phyloP scores from a whole-genome alignment of 176 grass and related monocot species.

The Typha latifolia region DNA sequence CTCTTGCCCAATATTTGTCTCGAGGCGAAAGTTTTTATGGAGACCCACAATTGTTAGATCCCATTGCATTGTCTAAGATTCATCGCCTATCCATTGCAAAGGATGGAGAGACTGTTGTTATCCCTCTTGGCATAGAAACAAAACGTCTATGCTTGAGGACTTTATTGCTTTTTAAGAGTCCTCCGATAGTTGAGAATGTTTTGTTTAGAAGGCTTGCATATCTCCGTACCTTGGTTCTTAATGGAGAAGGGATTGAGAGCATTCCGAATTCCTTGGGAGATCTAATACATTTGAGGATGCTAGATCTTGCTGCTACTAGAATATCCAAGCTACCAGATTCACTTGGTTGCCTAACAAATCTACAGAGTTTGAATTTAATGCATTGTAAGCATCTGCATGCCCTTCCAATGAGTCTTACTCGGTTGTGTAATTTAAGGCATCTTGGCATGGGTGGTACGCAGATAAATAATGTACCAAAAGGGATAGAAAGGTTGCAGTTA shows the following conservation, averaged over 20 bases:
- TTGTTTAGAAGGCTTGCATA: not conserved
- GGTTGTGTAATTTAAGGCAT: conserved; percentile 10
- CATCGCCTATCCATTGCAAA: not conserved
- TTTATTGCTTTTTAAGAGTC: not conserved
- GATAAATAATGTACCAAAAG: conserved; percentile 13
- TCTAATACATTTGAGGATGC: conserved; percentile 9
- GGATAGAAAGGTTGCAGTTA: conserved; percentile 18
- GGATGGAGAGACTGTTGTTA: not conserved
- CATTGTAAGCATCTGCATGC: not conserved
- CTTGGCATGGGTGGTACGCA: conserved; percentile 4
- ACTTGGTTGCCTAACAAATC: not conserved
- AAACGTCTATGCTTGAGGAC: not conserved
- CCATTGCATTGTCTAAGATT: not conserved
- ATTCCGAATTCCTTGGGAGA: conserved; percentile 18
- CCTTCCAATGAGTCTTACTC: conserved; percentile 17
- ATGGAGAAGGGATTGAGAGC: conserved; percentile 3
- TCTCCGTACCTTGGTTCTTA: conserved; percentile 24
- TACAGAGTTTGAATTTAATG: conserved; percentile 10
- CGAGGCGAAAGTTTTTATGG: conserved; percentile 18
- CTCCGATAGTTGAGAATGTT: conserved; percentile 2
- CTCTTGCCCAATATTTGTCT: conserved; percentile 21
- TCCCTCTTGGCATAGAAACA: not conserved
- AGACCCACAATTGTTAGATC: not conserved
- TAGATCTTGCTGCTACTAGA: conserved; percentile 16
- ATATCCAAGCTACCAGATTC: conserved; percentile 21